Evolutionary conservation across 495 filamentous ascomycete genomes (phyloP), one percentile per base, ranked within the genome.

Genomic region (Bombardia bombarda): DNA sequence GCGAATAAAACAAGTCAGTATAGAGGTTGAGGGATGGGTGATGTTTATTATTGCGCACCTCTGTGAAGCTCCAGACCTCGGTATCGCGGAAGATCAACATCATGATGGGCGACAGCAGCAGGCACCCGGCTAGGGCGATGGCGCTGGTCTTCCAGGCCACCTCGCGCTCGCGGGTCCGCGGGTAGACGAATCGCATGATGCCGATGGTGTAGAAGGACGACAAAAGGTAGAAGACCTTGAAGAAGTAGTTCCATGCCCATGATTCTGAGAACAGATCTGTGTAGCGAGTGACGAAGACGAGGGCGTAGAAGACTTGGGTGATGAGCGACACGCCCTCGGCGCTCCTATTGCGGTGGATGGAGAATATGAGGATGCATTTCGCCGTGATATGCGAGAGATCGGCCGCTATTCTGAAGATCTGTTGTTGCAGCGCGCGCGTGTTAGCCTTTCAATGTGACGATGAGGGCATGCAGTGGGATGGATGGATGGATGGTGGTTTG

Each of bases 281-380:
- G 64, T 98, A 97, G 36, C 93, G 79, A 10, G 85, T 79, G 42
- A 84, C 58, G 67, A 96, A 98, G 28, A 98, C 90, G 42, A 81
- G 49, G 22, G 78, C 75, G 66, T 98, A 98, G 51, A 98, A 79
- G 32, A 78, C 69, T 62, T 98, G 92, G 0, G 90, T 95, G 46
- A 98, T 83, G 50, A 96, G 78, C n/a, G 90, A 95, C 40, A 97
- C 80, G 49, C 90, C 90, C 75, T 97, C 92, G 19, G 93, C 84
- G 59, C 84, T 90, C 52, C 72, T 73, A 55, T 95, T 94, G 38
- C 73, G 72, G 64, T 96, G 89, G 53, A 98, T 95, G 26, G 90
- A 83, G 70, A 79, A 87, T 62, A 95, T 86, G 46, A 97, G 70
- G 54, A 97, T 87, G 55, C 80, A 77, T 73, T 93, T 95, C 10